Base-by-base conservation (phyloP, 2,329 filamentous ascomycete species). In the Trichoderma sp. region DNA sequence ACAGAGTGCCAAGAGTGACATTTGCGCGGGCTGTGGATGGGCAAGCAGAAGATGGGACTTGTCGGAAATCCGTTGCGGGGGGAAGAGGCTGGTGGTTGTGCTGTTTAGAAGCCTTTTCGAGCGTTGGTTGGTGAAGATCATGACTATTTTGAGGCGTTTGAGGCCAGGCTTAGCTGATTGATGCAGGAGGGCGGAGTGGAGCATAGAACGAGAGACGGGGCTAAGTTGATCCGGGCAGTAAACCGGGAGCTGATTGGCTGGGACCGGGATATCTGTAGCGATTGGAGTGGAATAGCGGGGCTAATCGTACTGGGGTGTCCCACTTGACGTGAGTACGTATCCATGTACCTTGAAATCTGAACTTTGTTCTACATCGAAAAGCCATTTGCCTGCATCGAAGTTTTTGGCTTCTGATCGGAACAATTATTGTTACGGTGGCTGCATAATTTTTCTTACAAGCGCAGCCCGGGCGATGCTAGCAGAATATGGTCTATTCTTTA, bases 161-260 rank as follows among this genome's bases (percentile, higher is more conserved):
- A 63, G 27, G 11, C 56, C 21, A 62, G 68, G 35, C 64, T 67
- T 41, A 67, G 64, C 64, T 67, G 64, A 24, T 27, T 35, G n/a
- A 67, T 63, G 27, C 53, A 72, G 56, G 59, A 71, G 50, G 53
- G 67, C 38, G 59, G 59, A 63, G 68, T 71, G 67, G 67, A 24
- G 67, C 21, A 5, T 69, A 4, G 53, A 16, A 21, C 35, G 59
- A 33, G 33, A 9, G 59, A 27, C 68, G 68, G 59, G 27, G 56
- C 59, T 64, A 50, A 50, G 59, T 72, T 72, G 68, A 72, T 72
- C 68, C 68, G 68, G 68, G 68, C 68, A 72, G 1, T 2, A 72
- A 72, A 5, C 1, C 9, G 68, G 6, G 3, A 14, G 3, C 3
- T 72, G 38, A 72, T 72, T 72, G 68, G 68, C 8, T n/a, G 8